A percentile compares a stretch with the other conserved stretches of the same genome.
Conservation (phyloP, 208 protist species). For the Acanthamoeba quina region DNA sequence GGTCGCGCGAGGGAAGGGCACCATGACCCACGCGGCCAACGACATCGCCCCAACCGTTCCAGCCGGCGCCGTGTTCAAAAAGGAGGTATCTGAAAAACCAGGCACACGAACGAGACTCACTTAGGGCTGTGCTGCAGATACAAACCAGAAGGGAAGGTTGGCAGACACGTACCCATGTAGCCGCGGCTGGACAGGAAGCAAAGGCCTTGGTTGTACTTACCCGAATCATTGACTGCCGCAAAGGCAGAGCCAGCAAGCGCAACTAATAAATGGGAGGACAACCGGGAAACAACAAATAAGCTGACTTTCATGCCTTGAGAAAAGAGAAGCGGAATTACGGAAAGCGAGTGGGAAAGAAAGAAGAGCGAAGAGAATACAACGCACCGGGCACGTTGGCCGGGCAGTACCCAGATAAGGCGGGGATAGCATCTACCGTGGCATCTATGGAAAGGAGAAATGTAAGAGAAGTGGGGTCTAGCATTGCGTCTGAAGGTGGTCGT, state of each 20-base stretch:
- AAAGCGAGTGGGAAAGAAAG: not conserved
- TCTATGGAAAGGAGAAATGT: not conserved
- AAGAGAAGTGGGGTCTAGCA: not conserved
- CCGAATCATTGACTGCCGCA: not conserved
- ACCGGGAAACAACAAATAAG: not conserved
- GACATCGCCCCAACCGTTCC: not conserved
- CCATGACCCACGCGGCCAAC: constrained; percentile 17
- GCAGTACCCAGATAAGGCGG: constrained; percentile 8
- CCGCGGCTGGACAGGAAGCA: not conserved
- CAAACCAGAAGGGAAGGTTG: no score
- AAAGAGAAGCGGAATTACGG: not conserved
- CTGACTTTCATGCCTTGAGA: not conserved
- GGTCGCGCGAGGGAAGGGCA: constrained; percentile 12
- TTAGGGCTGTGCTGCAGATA: no score
- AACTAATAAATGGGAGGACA: not conserved
- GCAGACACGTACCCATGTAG: constrained; percentile 2
- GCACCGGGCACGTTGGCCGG: constrained; percentile 32
- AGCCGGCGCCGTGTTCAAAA: constrained; percentile 24
- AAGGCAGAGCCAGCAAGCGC: constrained; percentile 4
- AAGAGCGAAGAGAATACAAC: not conserved
- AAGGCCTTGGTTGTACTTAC: not conserved
- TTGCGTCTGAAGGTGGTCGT: not conserved
- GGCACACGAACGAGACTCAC: no score
- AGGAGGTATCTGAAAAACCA: constrained; percentile 24
- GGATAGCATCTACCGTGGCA: not conserved